phyloP scores from a whole-genome alignment of 768 basidiomycete genomes.

The Suillus plorans region DNA sequence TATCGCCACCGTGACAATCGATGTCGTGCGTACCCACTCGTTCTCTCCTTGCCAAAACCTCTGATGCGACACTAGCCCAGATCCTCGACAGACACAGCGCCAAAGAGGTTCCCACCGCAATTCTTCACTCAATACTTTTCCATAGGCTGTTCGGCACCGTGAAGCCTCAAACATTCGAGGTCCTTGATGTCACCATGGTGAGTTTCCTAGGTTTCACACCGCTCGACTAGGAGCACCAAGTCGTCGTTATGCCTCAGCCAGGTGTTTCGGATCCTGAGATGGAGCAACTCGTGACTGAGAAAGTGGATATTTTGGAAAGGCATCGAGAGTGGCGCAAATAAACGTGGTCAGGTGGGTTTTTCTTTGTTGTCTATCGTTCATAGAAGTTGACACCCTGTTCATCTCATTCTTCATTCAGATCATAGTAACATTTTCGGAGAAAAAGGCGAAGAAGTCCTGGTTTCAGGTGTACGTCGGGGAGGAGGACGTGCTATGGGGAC shows the following conservation, averaged over 20 bases:
- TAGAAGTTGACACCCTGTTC: background rate
- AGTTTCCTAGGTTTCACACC: constrained; percentile 19
- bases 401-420: constrained; percentile 38
- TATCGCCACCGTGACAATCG: constrained; percentile 30
- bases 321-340: constrained; percentile 60
- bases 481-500: constrained; percentile 87
- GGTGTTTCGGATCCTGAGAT: constrained; percentile 74
- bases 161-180: constrained; percentile 73
- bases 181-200: constrained; percentile 85
- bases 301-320: constrained; percentile 81
- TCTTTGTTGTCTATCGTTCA: background rate
- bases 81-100: constrained; percentile 69
- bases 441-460: constrained; percentile 76
- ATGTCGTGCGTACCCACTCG: constrained; percentile 22
- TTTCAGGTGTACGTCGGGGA: constrained; percentile 69
- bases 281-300: constrained; percentile 69
- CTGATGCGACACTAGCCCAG: constrained; percentile 35
- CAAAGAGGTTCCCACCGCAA: constrained; percentile 71
- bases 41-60: no score
- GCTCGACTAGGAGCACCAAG: background rate
- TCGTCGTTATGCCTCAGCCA: constrained; percentile 44
- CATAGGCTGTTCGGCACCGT: constrained; percentile 81
- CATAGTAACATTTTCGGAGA: constrained; percentile 73
- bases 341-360: constrained; percentile 62
- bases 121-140: constrained; percentile 82